A percentile compares a stretch with the other conserved stretches of the same genome.
Evolutionary conservation across 805 yeast genomes (phyloP).

Genomic region (Kodamaea laetipori): DNA sequence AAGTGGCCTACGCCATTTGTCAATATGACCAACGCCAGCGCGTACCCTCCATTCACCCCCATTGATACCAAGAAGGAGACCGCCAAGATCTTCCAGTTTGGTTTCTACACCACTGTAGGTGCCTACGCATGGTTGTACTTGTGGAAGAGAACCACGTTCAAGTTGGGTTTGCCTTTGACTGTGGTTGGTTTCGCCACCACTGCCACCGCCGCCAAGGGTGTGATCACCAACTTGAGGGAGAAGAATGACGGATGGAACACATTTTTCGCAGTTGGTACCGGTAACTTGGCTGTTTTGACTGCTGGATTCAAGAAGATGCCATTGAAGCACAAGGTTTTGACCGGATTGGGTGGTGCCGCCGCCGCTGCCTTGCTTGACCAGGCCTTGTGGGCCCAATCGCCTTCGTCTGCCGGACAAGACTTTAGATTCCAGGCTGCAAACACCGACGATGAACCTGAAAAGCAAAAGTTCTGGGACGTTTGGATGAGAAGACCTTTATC

Average conservation of each 20-base stretch:
- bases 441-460: slow-evolving; percentile 39
- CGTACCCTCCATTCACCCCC: slow-evolving; percentile 53
- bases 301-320: slow-evolving; percentile 46
- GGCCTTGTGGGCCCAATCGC: slow-evolving; percentile 43
- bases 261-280: slow-evolving; percentile 62
- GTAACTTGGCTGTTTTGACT: slow-evolving; percentile 49
- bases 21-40: slow-evolving; percentile 38
- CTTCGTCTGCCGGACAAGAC: slow-evolving; percentile 40
- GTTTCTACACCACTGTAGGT: slow-evolving; percentile 50
- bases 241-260: slow-evolving; percentile 64
- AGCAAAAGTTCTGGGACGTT: slow-evolving; percentile 72
- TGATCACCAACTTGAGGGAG: slow-evolving; percentile 61
- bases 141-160: slow-evolving; percentile 46
- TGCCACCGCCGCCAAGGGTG: slow-evolving; percentile 51
- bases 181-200: slow-evolving; percentile 49
- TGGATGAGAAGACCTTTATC: slow-evolving; percentile 79
- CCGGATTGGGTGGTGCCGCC: slow-evolving; percentile 43
- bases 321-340: slow-evolving; percentile 40
- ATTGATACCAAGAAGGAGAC: slow-evolving; percentile 57
- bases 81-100: slow-evolving; percentile 47
- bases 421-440: slow-evolving; percentile 42
- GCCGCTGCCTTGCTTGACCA: slow-evolving; percentile 41
- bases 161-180: slow-evolving; percentile 41
- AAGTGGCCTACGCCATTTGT: slow-evolving; percentile 46
- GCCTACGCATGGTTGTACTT: slow-evolving; percentile 50